phyloP scores from a whole-genome alignment of 139 green algal species.

The Mesotaenium endlicherianum region DNA sequence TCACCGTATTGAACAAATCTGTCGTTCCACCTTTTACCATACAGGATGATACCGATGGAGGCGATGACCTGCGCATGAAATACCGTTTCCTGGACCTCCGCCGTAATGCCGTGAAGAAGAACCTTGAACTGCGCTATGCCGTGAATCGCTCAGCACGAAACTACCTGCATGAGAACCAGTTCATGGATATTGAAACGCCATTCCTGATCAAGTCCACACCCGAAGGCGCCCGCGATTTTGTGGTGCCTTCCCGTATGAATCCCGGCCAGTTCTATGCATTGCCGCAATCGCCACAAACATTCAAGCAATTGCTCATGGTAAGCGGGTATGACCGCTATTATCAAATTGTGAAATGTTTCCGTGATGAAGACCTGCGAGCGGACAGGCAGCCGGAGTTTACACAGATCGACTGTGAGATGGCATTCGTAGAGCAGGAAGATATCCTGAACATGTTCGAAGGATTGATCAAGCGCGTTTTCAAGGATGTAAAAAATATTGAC shows the following conservation, averaged over 20 bases:
- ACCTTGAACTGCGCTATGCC: constrained; percentile 78
- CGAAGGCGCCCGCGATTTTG: constrained; percentile 93
- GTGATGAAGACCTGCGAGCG: constrained; percentile 88
- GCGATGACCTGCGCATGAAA: too few species aligned
- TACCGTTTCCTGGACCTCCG: constrained; percentile 91
- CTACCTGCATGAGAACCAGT: constrained; percentile 75
- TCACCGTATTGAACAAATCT: too few species aligned
- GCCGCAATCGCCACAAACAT: constrained; percentile 93
- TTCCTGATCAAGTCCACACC: constrained; percentile 88
- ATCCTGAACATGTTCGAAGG: constrained; percentile 83
- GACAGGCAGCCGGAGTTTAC: constrained; percentile 97
- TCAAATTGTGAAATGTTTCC: constrained; percentile 85
- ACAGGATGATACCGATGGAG: too few species aligned
- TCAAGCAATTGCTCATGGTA: constrained; percentile 97
- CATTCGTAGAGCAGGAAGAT: constrained; percentile 77
- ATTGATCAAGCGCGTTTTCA: constrained; percentile 56
- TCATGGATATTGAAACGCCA: constrained; percentile 88
- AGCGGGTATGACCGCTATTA: constrained; percentile 92
- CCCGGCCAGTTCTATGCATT: constrained; percentile 74
- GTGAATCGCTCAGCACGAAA: constrained; percentile 69
- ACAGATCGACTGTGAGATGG: constrained; percentile 94
- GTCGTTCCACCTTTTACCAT: too few species aligned
- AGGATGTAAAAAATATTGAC: constrained; percentile 58
- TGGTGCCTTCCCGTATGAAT: constrained; percentile 69
- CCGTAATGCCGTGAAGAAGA: constrained; percentile 72